A percentile compares a stretch with the other conserved stretches of the same genome.
Conservation (phyloP, 306 rosid species). For the Betula pendula region DNA sequence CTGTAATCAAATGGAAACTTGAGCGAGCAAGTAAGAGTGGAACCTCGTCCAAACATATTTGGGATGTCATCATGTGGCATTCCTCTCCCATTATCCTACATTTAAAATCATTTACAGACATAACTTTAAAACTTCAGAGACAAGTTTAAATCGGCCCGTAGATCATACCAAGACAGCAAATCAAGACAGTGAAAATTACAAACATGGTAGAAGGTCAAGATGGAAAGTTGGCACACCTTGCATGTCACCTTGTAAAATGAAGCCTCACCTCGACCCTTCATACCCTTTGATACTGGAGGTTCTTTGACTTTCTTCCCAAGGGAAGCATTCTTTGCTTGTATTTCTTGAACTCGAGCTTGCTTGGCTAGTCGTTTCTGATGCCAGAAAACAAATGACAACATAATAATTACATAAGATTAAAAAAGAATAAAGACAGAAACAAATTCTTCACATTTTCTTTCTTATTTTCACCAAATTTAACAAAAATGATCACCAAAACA, state of each 20-base stretch:
- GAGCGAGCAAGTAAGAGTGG: constrained; percentile 29
- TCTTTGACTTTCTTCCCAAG: constrained; percentile 85
- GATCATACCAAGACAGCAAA: constrained; percentile 3
- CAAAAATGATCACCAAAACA: background rate
- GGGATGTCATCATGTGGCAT: constrained; percentile 99
- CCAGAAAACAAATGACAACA: constrained; percentile 17
- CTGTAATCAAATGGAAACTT: constrained; percentile 20
- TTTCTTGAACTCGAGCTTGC: constrained; percentile 83
- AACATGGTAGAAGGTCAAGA: constrained; percentile 21
- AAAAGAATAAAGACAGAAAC: background rate
- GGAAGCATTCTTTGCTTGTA: constrained; percentile 75
- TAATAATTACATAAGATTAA: background rate
- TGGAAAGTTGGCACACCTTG: constrained; percentile 56
- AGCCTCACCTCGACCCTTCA: constrained; percentile 90
- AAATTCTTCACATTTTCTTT: constrained; percentile 2
- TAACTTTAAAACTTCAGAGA: background rate
- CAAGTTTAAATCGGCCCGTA: background rate
- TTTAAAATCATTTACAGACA: constrained; percentile 25
- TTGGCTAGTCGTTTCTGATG: constrained; percentile 78
- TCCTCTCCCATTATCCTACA: constrained; percentile 96
- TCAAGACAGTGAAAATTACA: constrained; percentile 9
- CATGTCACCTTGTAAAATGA: constrained; percentile 91
- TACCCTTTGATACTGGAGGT: constrained; percentile 53
- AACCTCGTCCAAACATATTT: constrained; percentile 99
- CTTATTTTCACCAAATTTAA: background rate